Conservation (phyloP, 139 green algal genomes). For the Astrephomene gubernaculifera region DNA sequence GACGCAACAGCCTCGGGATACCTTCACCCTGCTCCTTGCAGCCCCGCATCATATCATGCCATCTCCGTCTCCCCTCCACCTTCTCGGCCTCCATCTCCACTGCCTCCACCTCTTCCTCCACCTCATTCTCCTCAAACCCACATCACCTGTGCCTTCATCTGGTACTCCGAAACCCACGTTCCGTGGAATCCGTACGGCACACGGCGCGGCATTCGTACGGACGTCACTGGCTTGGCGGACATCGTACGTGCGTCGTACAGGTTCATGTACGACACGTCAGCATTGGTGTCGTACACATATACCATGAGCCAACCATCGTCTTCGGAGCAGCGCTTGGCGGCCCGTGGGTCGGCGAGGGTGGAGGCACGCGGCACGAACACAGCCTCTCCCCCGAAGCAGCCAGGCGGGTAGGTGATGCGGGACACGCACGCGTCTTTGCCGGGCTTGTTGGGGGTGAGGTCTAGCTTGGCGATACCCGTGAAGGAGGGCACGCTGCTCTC, state of each 20-base stretch:
- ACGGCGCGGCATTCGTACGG: conserved; percentile 69
- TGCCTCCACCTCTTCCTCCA: too few relatives aligned
- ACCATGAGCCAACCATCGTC: conserved; percentile 84
- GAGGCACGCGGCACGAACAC: conserved; percentile 71
- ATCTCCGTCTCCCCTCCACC: too few relatives aligned
- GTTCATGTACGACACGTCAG: conserved; percentile 44
- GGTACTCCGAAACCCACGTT: conserved; percentile 28
- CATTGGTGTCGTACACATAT: conserved; percentile 70
- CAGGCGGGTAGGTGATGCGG: conserved; percentile 56
- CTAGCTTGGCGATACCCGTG: conserved; percentile 76
- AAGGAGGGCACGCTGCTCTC: conserved; percentile 45
- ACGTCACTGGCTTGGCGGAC: conserved; percentile 62
- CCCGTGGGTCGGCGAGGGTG: too few relatives aligned
- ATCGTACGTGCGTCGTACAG: conserved; percentile 83
- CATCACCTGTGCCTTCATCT: conserved; percentile 29
- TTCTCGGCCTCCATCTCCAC: too few relatives aligned
- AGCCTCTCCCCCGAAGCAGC: conserved; percentile 70
- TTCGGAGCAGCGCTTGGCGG: conserved; percentile 51
- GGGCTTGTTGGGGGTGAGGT: conserved; percentile 57
- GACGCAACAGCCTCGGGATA: too few relatives aligned
- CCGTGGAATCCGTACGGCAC: conserved; percentile 80
- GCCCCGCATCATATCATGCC: too few relatives aligned
- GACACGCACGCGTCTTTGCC: conserved; percentile 46
- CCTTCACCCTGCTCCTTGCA: too few relatives aligned
- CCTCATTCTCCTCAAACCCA: conserved; percentile 5